A percentile compares a stretch with the other conserved stretches of the same genome.
These are phyloP conservation scores for Xylaria bambusicola DNA, from an alignment of 495 filamentous ascomycete genomes.

Conservation along the genomic window DNA sequence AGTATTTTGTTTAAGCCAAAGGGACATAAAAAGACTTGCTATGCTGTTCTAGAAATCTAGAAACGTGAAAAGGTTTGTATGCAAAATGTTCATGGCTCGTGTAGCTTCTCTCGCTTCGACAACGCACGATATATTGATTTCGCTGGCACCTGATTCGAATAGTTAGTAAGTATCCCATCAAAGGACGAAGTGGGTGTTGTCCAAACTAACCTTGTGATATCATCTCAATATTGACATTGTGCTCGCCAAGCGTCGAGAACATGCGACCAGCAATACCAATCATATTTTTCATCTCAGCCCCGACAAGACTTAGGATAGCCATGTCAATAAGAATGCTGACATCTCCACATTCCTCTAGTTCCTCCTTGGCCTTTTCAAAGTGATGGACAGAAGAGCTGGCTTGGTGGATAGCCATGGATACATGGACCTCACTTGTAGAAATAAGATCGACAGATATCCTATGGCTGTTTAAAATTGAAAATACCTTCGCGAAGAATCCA, in stretches of 20 bases:
- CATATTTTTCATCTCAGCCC: slow-evolving; percentile 94
- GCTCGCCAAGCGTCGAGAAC: slow-evolving; percentile 86
- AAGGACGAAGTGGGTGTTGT: not conserved
- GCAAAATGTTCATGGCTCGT: slow-evolving; percentile 89
- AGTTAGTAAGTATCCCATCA: slow-evolving; percentile 21
- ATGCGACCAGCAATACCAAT: slow-evolving; percentile 85
- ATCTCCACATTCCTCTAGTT: slow-evolving; percentile 74
- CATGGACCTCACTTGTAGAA: slow-evolving; percentile 90
- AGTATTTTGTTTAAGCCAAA: not conserved
- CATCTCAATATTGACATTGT: slow-evolving; percentile 94
- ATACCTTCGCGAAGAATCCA: slow-evolving; percentile 89
- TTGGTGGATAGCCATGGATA: slow-evolving; percentile 91
- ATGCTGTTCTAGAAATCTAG: slow-evolving; percentile 40
- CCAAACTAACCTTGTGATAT: slow-evolving; percentile 80
- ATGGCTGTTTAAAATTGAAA: slow-evolving; percentile 78
- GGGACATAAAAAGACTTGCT: not conserved
- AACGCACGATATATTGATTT: slow-evolving; percentile 98
- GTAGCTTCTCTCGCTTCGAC: slow-evolving; percentile 88
- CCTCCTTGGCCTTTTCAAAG: slow-evolving; percentile 65
- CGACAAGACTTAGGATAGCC: slow-evolving; percentile 90
- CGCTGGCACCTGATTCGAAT: slow-evolving; percentile 72
- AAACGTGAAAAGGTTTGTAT: slow-evolving; percentile 84
- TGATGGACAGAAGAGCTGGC: slow-evolving; percentile 64
- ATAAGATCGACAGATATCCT: slow-evolving; percentile 88
- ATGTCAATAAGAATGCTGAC: slow-evolving; percentile 85